Conservation (phyloP, 169 alveolate species). For the Eimeria tenella region DNA sequence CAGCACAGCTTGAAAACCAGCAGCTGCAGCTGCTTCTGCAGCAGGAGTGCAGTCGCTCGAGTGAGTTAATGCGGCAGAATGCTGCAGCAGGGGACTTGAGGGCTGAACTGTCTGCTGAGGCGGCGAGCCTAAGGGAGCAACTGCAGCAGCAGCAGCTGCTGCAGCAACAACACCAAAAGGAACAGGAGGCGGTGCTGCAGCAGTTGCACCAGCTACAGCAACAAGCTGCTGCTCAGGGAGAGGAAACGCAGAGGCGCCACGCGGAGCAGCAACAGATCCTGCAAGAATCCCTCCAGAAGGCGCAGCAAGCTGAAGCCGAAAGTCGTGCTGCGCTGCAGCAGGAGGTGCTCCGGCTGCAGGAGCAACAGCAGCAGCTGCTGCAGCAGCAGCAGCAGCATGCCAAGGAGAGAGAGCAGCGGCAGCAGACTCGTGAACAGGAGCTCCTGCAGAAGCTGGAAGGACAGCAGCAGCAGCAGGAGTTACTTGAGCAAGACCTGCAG, state of each 20-base stretch:
- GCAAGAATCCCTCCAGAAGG: conserved; percentile 64
- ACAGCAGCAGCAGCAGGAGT: conserved; percentile 21
- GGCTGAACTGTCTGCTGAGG: conserved; percentile 63
- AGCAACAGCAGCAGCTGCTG: conserved; percentile 62
- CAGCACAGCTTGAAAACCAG: conserved; percentile 37
- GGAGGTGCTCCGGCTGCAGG: conserved; percentile 29
- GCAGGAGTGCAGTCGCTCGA: conserved; percentile 20
- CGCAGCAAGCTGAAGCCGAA: conserved; percentile 67
- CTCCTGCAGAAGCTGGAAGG: background rate
- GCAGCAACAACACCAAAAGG: conserved; percentile 34
- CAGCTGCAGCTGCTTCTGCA: conserved; percentile 70
- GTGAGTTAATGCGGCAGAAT: conserved; percentile 17
- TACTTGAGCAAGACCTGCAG: background rate
- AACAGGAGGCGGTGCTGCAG: conserved; percentile 50
- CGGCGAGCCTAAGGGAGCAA: conserved; percentile 37
- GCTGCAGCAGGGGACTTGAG: conserved; percentile 30
- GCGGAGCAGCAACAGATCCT: conserved; percentile 58
- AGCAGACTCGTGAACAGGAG: conserved; percentile 27
- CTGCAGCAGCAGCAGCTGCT: conserved; percentile 67
- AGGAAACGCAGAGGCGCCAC: conserved; percentile 46
- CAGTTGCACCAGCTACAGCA: conserved; percentile 66
- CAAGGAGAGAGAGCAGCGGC: conserved; percentile 12
- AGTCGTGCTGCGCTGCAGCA: conserved; percentile 50
- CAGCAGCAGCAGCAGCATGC: conserved; percentile 61
- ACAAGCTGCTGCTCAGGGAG: conserved; percentile 60